These are phyloP conservation scores for Mycena vulgaris DNA, from an alignment of 768 basidiomycete genomes.

Conservation along the genomic window DNA sequence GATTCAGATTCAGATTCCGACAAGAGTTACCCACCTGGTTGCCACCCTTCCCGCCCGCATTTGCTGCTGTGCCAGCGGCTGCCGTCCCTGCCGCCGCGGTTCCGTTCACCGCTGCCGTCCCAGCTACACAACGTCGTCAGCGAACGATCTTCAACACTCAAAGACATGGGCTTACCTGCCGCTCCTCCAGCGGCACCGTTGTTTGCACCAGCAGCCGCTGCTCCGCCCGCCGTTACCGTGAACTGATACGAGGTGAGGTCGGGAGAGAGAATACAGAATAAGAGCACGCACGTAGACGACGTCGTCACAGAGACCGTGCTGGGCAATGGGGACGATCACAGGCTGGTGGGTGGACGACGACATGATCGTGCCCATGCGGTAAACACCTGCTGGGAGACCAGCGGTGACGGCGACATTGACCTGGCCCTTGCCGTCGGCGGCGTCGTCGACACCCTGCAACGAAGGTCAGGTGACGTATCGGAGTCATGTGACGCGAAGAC, in stretches of 20 bases:
- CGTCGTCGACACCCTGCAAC: conserved; percentile 57
- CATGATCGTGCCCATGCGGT: conserved; percentile 73
- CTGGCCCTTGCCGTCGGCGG: conserved; percentile 60
- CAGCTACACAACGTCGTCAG: too few relatives aligned
- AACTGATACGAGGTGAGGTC: conserved; percentile 45
- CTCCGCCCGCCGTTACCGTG: conserved; percentile 47
- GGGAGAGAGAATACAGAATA: not conserved
- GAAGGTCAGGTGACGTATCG: too few relatives aligned
- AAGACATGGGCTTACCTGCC: too few relatives aligned
- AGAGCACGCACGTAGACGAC: conserved; percentile 65
- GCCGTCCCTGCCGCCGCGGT: conserved; percentile 23
- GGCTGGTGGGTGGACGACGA: conserved; percentile 72
- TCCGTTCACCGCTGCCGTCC: conserved; percentile 28
- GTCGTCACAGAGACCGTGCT: conserved; percentile 75
- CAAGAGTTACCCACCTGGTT: too few relatives aligned
- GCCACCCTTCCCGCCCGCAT: too few relatives aligned
- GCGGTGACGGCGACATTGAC: conserved; percentile 65
- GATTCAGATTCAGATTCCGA: too few relatives aligned
- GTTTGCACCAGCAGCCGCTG: conserved; percentile 28
- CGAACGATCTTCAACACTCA: too few relatives aligned
- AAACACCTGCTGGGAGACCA: conserved; percentile 72
- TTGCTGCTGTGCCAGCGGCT: not conserved
- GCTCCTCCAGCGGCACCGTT: conserved; percentile 26
- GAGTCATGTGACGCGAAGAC: too few relatives aligned
- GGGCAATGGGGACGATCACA: conserved; percentile 69